These are phyloP conservation scores for Penicillium sumatraense DNA, from an alignment of 2,329 filamentous ascomycete species.

Conservation along the genomic window DNA sequence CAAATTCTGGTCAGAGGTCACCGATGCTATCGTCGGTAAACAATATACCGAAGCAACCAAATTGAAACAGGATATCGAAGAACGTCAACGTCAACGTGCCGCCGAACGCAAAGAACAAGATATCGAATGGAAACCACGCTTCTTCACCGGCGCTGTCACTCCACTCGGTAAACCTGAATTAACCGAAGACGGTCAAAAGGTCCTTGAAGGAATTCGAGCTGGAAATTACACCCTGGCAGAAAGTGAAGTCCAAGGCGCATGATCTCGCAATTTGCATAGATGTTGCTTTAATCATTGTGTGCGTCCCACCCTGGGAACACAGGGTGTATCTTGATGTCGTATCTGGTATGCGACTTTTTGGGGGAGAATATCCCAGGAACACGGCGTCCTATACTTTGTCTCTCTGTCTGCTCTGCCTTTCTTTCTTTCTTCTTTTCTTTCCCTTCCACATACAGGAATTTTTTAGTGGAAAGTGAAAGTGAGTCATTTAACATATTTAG, in stretches of 20 bases:
- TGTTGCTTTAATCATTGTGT: too few species aligned
- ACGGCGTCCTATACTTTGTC: background rate
- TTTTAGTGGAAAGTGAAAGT: too few species aligned
- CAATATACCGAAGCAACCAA: slow-evolving; percentile 84
- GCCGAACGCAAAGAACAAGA: slow-evolving; percentile 74
- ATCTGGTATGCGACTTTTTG: slow-evolving; percentile 33
- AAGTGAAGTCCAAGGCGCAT: slow-evolving; percentile 39
- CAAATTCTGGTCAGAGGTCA: slow-evolving; percentile 85
- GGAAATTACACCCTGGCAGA: slow-evolving; percentile 56
- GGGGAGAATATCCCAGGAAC: too few species aligned
- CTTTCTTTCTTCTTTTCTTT: background rate
- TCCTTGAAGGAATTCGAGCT: slow-evolving; percentile 59
- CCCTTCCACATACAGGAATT: too few species aligned
- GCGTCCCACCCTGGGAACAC: too few species aligned
- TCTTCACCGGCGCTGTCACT: slow-evolving; percentile 72
- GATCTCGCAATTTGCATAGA: too few species aligned
- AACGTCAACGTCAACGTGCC: slow-evolving; percentile 82
- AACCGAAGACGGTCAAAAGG: slow-evolving; percentile 64
- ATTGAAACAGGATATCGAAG: slow-evolving; percentile 89
- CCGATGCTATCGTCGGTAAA: slow-evolving; percentile 79
- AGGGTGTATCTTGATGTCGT: too few species aligned
- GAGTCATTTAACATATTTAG: too few species aligned
- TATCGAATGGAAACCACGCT: slow-evolving; percentile 80
- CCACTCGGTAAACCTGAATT: slow-evolving; percentile 65
- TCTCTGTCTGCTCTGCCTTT: too few species aligned